These are phyloP conservation scores for Pleurotus tuoliensis DNA, from an alignment of 768 basidiomycete species.

Conservation along the genomic window DNA sequence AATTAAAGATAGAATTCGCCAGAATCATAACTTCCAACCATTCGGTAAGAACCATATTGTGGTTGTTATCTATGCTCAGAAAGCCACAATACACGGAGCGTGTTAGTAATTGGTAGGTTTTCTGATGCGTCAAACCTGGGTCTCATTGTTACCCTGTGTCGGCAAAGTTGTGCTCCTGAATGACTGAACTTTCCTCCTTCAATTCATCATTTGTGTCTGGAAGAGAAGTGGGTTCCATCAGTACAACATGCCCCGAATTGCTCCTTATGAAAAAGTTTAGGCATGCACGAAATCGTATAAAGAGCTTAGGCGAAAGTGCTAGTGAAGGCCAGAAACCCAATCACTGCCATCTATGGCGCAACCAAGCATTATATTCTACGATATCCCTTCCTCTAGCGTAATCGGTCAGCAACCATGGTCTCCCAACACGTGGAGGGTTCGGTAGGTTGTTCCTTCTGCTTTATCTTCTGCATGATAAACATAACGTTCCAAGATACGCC, in stretches of 20 bases:
- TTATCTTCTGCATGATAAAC: background rate
- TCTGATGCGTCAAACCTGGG: no score
- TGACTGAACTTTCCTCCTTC: background rate
- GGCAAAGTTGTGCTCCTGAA: background rate
- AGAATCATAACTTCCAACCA: no score
- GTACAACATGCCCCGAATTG: background rate
- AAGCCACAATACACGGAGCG: no score
- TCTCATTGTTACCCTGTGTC: no score
- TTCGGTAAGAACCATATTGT: no score
- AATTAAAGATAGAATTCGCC: no score
- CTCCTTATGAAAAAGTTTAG: background rate
- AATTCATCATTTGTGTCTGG: background rate
- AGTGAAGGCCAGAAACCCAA: background rate
- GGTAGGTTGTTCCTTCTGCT: conserved; percentile 23
- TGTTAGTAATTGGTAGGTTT: no score
- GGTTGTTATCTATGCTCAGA: no score
- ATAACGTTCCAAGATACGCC: background rate
- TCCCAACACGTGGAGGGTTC: conserved; percentile 41
- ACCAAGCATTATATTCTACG: conserved; percentile 36
- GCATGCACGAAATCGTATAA: background rate
- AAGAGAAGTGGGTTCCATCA: no score
- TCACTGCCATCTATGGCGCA: background rate
- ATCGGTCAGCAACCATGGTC: conserved; percentile 30
- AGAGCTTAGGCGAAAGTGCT: background rate
- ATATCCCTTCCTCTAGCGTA: conserved; percentile 32